These are phyloP conservation scores for Astragalus glycyphyllos DNA, from an alignment of 306 rosid species.

Conservation along the genomic window DNA sequence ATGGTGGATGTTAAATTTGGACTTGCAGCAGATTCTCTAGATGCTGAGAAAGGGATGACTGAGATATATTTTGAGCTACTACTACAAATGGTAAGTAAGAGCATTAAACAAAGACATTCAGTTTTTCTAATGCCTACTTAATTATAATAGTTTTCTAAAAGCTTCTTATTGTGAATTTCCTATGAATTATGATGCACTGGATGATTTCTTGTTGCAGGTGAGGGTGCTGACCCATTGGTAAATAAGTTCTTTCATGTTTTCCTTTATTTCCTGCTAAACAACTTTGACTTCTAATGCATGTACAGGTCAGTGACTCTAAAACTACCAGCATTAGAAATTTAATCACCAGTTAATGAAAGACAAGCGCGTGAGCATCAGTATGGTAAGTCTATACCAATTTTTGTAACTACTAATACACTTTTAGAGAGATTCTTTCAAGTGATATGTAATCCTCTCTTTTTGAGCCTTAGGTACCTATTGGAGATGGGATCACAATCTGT, in stretches of 20 bases:
- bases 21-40: slow-evolving; percentile 75
- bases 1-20: slow-evolving; percentile 86
- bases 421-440: slow-evolving; percentile 3
- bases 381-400: slow-evolving; percentile 60
- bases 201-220: slow-evolving; percentile 59
- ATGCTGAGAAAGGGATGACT: slow-evolving; percentile 90
- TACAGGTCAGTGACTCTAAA: slow-evolving; percentile 77
- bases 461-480: slow-evolving; percentile 79
- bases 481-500: slow-evolving; percentile 96
- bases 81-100: slow-evolving; percentile 80
- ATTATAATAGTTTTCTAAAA: slow-evolving; percentile 7
- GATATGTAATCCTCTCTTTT: slow-evolving; percentile 35
- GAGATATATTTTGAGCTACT: slow-evolving; percentile 77
- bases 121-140: slow-evolving; percentile 9
- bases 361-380: slow-evolving; percentile 77
- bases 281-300: slow-evolving; percentile 34
- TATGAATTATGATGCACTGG: slow-evolving; percentile 17
- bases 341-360: slow-evolving; percentile 67
- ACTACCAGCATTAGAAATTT: slow-evolving; percentile 80
- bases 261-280: slow-evolving; percentile 22
- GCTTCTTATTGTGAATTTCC: slow-evolving; percentile 8
- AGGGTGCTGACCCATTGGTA: slow-evolving; percentile 83
- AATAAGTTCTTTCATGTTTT: slow-evolving; percentile 26
- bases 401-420: slow-evolving; percentile 19
- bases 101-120: slow-evolving; percentile 4